These are phyloP conservation scores for Cladosporium austrohemisphaericum DNA, from an alignment of 2,329 filamentous ascomycete genomes.

Conservation along the genomic window DNA sequence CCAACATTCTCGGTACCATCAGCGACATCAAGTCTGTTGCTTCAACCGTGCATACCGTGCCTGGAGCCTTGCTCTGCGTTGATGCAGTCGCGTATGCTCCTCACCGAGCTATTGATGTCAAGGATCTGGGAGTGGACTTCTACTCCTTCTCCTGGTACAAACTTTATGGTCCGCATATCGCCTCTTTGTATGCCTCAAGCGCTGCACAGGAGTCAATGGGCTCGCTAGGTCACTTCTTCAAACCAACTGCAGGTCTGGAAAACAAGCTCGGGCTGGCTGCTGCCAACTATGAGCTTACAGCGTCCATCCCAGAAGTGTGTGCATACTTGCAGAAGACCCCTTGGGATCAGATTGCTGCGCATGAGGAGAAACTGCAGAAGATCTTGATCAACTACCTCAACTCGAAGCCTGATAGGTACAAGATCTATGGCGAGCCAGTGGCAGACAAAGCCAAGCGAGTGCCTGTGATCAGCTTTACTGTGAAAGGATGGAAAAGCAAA, in stretches of 20 bases:
- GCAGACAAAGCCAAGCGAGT: constrained; percentile 51
- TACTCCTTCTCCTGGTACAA: constrained; percentile 83
- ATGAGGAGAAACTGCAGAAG: constrained; percentile 59
- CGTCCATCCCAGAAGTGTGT: constrained; percentile 58
- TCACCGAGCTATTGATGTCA: constrained; percentile 66
- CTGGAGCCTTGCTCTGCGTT: constrained; percentile 62
- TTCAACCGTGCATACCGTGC: constrained; percentile 49
- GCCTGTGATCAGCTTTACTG: constrained; percentile 64
- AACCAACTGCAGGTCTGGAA: constrained; percentile 53
- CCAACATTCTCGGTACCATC: constrained; percentile 70
- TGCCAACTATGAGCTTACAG: constrained; percentile 66
- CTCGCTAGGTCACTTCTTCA: constrained; percentile 66
- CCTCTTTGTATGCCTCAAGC: constrained; percentile 64
- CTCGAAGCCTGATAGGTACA: constrained; percentile 47
- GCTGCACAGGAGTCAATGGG: constrained; percentile 54
- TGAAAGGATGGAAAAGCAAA: constrained; percentile 54
- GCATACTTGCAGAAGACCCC: constrained; percentile 46
- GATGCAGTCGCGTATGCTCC: constrained; percentile 76
- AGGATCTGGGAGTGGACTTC: constrained; percentile 66
- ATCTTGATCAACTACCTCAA: constrained; percentile 59
- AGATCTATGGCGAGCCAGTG: constrained; percentile 56
- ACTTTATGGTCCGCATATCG: constrained; percentile 72
- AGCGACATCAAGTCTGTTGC: constrained; percentile 59
- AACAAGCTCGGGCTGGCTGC: constrained; percentile 67
- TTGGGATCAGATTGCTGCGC: constrained; percentile 53